A percentile compares a stretch with the other conserved stretches of the same genome.
These are phyloP conservation scores for Dendrobium chrysotoxum DNA, from an alignment of 106 monocot species.

Conservation along the genomic window DNA sequence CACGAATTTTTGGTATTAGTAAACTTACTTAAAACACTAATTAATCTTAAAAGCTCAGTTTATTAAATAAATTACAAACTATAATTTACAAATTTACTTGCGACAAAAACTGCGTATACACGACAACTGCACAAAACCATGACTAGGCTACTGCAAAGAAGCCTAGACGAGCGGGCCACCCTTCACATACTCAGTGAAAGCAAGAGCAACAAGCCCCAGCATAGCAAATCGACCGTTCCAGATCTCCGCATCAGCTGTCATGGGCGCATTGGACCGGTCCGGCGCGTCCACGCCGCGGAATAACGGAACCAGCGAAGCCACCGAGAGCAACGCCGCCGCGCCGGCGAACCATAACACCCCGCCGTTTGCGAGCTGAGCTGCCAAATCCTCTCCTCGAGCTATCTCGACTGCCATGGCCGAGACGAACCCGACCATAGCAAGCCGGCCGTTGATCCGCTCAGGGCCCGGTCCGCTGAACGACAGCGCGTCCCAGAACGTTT, in stretches of 20 bases:
- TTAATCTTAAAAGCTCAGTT: too few relatives aligned
- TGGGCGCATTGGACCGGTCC: conserved; percentile 26
- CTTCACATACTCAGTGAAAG: conserved; percentile 61
- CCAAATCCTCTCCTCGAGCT: conserved; percentile 35
- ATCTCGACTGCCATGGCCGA: conserved; percentile 57
- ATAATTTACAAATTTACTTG: too few relatives aligned
- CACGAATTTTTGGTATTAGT: too few relatives aligned
- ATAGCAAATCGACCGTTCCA: conserved; percentile 84
- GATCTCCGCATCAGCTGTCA: conserved; percentile 60
- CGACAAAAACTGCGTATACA: too few relatives aligned
- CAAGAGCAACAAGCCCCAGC: conserved; percentile 63
- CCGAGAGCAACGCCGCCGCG: conserved; percentile 32
- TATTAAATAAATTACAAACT: too few relatives aligned
- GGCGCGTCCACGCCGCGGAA: conserved; percentile 50
- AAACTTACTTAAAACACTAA: too few relatives aligned
- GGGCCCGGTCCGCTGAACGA: conserved; percentile 75
- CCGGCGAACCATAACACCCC: conserved; percentile 42
- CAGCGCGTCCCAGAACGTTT: conserved; percentile 39
- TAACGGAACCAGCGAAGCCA: conserved; percentile 60
- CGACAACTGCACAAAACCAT: too few relatives aligned
- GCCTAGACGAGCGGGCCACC: conserved; percentile 57
- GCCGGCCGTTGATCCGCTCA: conserved; percentile 71
- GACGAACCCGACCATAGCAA: conserved; percentile 77
- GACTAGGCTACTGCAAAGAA: too few relatives aligned
- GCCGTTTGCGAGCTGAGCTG: conserved; percentile 41